Conservation (phyloP, 2,329 filamentous ascomycete genomes). For the Chaetomium globosum region DNA sequence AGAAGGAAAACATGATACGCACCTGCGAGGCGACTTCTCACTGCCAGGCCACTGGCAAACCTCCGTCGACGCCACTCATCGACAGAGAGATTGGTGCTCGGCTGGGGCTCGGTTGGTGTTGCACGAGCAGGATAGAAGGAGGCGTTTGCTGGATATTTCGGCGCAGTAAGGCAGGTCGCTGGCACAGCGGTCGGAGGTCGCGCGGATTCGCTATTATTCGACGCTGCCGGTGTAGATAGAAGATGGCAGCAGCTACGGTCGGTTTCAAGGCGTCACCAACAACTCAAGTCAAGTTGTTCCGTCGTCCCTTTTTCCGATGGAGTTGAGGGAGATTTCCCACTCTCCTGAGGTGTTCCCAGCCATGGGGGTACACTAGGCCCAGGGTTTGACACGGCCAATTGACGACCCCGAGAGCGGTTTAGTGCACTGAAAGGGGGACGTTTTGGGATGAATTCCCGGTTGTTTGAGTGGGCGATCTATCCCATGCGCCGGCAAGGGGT, state of each 20-base stretch:
- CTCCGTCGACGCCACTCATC: slow-evolving; percentile 14
- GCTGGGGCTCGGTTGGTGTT: slow-evolving; percentile 17
- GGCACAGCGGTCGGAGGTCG: slow-evolving; percentile 20
- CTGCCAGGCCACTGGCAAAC: not conserved
- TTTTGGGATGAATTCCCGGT: slow-evolving; percentile 26
- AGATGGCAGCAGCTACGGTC: slow-evolving; percentile 12
- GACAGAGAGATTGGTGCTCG: slow-evolving; percentile 15
- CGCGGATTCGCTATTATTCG: slow-evolving; percentile 5
- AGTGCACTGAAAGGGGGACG: slow-evolving; percentile 25
- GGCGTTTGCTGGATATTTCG: slow-evolving; percentile 3
- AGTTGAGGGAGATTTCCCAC: slow-evolving; percentile 14
- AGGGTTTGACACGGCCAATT: slow-evolving; percentile 19
- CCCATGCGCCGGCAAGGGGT: slow-evolving; percentile 11
- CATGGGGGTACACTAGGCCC: slow-evolving; percentile 15
- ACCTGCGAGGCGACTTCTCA: slow-evolving; percentile 15
- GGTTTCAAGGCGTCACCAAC: not conserved
- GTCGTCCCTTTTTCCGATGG: not conserved
- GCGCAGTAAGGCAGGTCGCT: slow-evolving; percentile 21
- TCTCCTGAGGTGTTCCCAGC: slow-evolving; percentile 9
- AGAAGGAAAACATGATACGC: slow-evolving; percentile 5
- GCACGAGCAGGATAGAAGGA: slow-evolving; percentile 9
- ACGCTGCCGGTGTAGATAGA: not conserved
- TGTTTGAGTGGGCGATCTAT: slow-evolving; percentile 28
- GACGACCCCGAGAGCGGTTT: slow-evolving; percentile 23
- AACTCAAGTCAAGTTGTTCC: not conserved